Evolutionary conservation across 805 yeast species (phyloP).

Genomic region (Yamadazyma phyllophila): DNA sequence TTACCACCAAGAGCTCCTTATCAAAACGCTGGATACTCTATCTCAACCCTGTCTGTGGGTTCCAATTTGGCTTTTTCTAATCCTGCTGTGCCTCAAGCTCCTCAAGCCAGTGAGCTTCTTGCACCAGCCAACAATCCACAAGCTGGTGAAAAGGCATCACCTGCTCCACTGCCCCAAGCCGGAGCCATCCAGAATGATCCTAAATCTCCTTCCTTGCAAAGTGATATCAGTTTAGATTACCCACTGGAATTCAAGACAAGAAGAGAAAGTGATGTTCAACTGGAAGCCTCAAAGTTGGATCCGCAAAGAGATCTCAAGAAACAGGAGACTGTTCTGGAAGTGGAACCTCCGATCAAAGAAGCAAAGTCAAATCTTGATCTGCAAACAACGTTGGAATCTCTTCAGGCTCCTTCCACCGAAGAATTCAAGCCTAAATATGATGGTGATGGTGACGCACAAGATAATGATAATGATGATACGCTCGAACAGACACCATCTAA

Average conservation of each 20-base stretch:
- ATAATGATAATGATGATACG: not conserved
- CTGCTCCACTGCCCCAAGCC: not conserved
- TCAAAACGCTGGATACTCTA: constrained; percentile 11
- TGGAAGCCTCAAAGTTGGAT: not conserved
- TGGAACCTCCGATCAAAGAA: not conserved
- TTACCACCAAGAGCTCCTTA: constrained; percentile 5
- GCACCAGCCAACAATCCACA: not conserved
- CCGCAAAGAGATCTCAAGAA: no score
- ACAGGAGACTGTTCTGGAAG: not conserved
- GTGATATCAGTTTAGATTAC: constrained; percentile 32
- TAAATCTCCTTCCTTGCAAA: constrained; percentile 29
- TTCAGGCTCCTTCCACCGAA: not conserved
- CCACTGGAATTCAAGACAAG: constrained; percentile 25
- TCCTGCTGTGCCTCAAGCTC: not conserved
- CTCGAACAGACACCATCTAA: constrained; percentile 3
- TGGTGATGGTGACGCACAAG: not conserved
- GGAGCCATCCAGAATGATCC: constrained; percentile 11
- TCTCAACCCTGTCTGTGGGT: constrained; percentile 13
- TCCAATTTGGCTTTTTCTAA: constrained; percentile 7
- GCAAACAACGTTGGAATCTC: constrained; percentile 3
- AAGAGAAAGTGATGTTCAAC: constrained; percentile 7
- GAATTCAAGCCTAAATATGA: constrained; percentile 2
- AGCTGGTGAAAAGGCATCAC: not conserved
- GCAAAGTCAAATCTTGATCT: not conserved
- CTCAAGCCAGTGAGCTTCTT: not conserved